Evolutionary conservation across 495 filamentous ascomycete genomes (phyloP), one percentile per base, ranked within the genome.

Genomic region (Xylaria bambusicola): DNA sequence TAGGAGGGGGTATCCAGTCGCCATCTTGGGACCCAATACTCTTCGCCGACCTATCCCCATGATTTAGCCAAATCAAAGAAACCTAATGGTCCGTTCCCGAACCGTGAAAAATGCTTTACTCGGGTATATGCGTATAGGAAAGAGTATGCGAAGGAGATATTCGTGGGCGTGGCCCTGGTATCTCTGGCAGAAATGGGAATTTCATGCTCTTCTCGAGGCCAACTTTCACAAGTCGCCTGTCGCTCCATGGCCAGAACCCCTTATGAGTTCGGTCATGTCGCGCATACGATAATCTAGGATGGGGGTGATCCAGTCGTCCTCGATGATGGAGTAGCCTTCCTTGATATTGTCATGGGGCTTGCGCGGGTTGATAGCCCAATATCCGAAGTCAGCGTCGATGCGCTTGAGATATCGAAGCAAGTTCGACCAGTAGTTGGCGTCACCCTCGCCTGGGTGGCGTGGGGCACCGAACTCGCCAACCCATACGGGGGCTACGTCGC

Each of bases 361-460:
- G 26, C 79, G 76, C 47, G 84, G 80, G 70, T 86, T 86, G 60
- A 86, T 69, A 27, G 83, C 83, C 84, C 84, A 87, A 69, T 86
- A 86, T 21, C 81, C 83, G 71, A 84, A 85, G 61, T 84, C 82
- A 23, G 78, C 81, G 62, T 86, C 82, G 42, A 82, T 70, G 0
- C 65, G 66, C 62, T 77, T 77, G 29, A 86, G 71, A 59, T 78
- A 86, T 6, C 71, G 70, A 52, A 87, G 54, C 62, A 86, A 68
- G 59, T 86, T 83, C 18, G 62, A 52, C 83, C 83, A 87, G 70
- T 86, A 86, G 63, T 85, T 82, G 27, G 65, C 66, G 58, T 86
- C 83, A 2, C 82, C 82, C 8, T 65, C 60, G 29, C 72, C 68
- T 0, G 82, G 82, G 5, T 66, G 48, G 50, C 75, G 69, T 8